phyloP scores from a whole-genome alignment of 306 rosid species.

The Cucurbita maxima region DNA sequence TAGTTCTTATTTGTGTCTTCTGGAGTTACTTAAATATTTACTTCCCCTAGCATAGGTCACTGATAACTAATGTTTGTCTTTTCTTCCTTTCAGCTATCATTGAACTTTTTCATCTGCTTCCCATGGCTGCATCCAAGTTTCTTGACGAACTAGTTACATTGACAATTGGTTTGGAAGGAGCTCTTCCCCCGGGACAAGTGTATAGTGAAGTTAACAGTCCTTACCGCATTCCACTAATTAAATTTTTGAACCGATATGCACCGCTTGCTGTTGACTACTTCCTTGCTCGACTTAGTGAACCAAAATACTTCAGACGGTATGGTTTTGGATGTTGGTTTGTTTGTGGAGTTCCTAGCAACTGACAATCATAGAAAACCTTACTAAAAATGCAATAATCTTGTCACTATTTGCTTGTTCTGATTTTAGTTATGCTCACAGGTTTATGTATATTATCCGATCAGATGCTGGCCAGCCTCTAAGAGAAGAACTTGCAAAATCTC shows the following conservation, averaged over 20 bases:
- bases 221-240: conserved; percentile 80
- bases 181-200: conserved; percentile 92
- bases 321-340: conserved; percentile 15
- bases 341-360: conserved; percentile 7
- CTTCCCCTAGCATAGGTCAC: background rate
- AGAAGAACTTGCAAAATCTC: conserved; percentile 97
- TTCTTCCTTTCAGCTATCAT: conserved; percentile 64
- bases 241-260: conserved; percentile 88
- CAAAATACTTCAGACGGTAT: conserved; percentile 92
- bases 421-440: conserved; percentile 29
- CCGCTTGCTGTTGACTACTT: conserved; percentile 78
- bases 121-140: conserved; percentile 86
- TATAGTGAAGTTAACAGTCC: conserved; percentile 97
- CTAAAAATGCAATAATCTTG: background rate
- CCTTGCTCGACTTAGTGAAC: conserved; percentile 80
- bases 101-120: conserved; percentile 97
- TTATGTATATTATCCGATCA: conserved; percentile 77
- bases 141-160: conserved; percentile 95
- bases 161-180: conserved; percentile 97
- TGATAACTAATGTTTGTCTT: conserved; percentile 12
- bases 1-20: conserved; percentile 1
- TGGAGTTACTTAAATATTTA: conserved; percentile 14
- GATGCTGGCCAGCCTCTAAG: conserved; percentile 92
- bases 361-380: background rate
- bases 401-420: background rate